Evolutionary conservation across 2,329 filamentous ascomycete genomes (phyloP), one percentile per base, ranked within the genome.

Genomic region (Trichophyton mentagrophytes): DNA sequence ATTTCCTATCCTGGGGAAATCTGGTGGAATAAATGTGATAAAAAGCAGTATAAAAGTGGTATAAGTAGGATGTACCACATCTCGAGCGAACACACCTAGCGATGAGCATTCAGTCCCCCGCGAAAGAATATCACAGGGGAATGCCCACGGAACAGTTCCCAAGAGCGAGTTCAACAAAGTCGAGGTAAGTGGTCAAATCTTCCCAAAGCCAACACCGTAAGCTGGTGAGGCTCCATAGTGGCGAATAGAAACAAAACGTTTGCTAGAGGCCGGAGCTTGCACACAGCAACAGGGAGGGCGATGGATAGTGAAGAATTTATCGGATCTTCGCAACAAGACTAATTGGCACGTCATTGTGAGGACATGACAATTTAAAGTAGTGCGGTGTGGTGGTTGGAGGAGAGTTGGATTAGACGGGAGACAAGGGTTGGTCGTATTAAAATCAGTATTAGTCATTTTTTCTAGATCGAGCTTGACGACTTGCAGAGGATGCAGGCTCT

Each of bases 311-410:
- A 70, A 72, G 69, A 67, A 64, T 68, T 53, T 59, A 66, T 68
- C 81, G 68, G 66, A 82, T 96, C 80, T 96, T 80, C 89, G 90
- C 90, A 95, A 87, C 85, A 84, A 88, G 90, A 96, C 90, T 93
- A 85, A 91, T 93, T 85, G 87, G 85, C 89, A 90, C 84, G 83
- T 85, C 85, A 92, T 82, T 82, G 87, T 81, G 78, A 82, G 80
- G 79, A 79, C 82, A 82, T 90, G 89, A 83, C 89, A 95, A 93
- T 90, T 96, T 88, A 96, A 95, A 87, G 88, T 88, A 87, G 88
- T 92, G 90, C 90, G 88, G 27, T 47, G 25, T 27, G 25, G 25
- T 6, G 25, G 27, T 7, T 7, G 27, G 27, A 22, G 22, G 22
- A 27, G 30, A 47, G 44, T 22, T 22, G 44, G 2, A 47, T 47